Base-by-base conservation (phyloP, 2,329 filamentous ascomycete genomes). In the Talaromyces funiculosus region DNA sequence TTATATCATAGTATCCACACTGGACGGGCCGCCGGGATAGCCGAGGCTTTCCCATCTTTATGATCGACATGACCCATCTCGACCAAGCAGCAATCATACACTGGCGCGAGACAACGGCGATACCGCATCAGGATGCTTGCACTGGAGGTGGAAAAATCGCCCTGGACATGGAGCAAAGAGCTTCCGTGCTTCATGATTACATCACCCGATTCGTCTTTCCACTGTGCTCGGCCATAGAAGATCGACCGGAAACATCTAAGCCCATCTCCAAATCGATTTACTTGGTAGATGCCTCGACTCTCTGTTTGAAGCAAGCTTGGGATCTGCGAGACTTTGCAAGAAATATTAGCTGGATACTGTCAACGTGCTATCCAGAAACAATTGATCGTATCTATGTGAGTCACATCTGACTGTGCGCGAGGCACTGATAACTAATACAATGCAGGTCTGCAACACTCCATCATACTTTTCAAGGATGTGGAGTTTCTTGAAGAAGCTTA, bases 321-420 rank as follows among this genome's bases (percentile, higher is more conserved):
- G 60, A 64, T 35, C 22, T 69, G 3, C 60, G 62, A 18, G 61
- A 57, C 0, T 70, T 69, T 42, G 64, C 66, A 0, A 62, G 63
- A 24, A 64, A 67, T 18, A 63, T 66, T 10, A 69, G 66, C 47
- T 64, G 63, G 64, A 45, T 71, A 1, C n/a, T 71, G 5, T 59
- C 66, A 43, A 71, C 67, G 16, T 70, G 68, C 35, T 71, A 68
- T 59, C 68, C 69, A 0, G 68, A 71, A 24, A 70, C 64, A 0
- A 67, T 70, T 33, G 49, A 67, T 33, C 53, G 55, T 22, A 61
- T 68, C 8, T 66, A 65, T 49, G 67, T 67, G 38, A 38, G 65
- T 63, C 16, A 53, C 18, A 33, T 12, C 29, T 43, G 3, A 42
- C 29, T 29, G 10, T 5, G 26, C n/a, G 5, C 22, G 14, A n/a